Percentiles rank a stretch among this genome's conserved stretches.
phyloP scores from a whole-genome alignment of 1,284 basidiomycete genomes.

The Rugosomyces carneus region DNA sequence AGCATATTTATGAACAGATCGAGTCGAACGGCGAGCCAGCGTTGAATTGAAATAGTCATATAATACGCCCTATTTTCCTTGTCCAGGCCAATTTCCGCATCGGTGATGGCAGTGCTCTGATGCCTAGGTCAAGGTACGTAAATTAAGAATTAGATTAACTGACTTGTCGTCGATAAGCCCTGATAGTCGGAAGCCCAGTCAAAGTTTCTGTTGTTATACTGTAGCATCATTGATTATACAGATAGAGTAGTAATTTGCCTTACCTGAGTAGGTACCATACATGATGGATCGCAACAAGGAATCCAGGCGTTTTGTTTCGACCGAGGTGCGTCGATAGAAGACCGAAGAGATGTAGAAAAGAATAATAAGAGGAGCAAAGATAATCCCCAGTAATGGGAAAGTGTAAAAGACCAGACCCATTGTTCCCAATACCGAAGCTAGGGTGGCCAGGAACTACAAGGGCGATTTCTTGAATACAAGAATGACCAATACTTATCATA shows the following conservation, averaged over 20 bases:
- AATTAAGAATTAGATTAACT: slow-evolving; percentile 5
- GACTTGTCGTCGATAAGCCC: slow-evolving; percentile 39
- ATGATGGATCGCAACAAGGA: slow-evolving; percentile 55
- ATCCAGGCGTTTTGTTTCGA: slow-evolving; percentile 61
- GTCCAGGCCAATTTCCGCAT: slow-evolving; percentile 58
- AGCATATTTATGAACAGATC: slow-evolving; percentile 70
- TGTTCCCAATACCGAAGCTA: slow-evolving; percentile 41
- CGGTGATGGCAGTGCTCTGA: slow-evolving; percentile 39
- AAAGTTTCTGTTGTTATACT: slow-evolving; percentile 32
- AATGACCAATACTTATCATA: neutral
- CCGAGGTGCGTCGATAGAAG: slow-evolving; percentile 46
- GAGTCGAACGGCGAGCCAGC: slow-evolving; percentile 56
- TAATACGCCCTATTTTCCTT: slow-evolving; percentile 76
- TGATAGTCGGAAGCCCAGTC: slow-evolving; percentile 39
- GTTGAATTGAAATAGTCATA: slow-evolving; percentile 64
- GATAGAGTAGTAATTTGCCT: neutral
- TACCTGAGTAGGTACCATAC: slow-evolving; percentile 42
- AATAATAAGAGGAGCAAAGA: slow-evolving; percentile 41
- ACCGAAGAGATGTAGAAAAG: slow-evolving; percentile 39
- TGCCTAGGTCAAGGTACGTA: neutral
- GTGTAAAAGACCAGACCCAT: slow-evolving; percentile 50
- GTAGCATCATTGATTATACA: neutral
- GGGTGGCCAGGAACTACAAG: slow-evolving; percentile 36
- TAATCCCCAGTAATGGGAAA: slow-evolving; percentile 48
- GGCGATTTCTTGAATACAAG: slow-evolving; percentile 19